Percentiles rank a stretch among this genome's conserved stretches.
Evolutionary conservation across 805 yeast species (phyloP).

Genomic region (Zygosaccharomyces rouxii): DNA sequence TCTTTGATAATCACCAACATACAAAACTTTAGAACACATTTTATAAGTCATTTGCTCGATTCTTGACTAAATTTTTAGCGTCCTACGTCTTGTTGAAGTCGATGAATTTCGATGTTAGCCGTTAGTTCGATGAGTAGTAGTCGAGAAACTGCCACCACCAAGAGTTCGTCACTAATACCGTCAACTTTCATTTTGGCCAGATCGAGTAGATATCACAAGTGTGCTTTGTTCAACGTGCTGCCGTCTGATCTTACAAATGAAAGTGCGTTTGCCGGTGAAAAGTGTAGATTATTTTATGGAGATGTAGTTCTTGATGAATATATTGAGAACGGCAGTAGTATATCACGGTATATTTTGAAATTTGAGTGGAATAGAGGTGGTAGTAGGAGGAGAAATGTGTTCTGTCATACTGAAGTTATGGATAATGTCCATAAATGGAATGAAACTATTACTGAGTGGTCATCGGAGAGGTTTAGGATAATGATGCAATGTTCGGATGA

Average conservation of each 20-base stretch:
- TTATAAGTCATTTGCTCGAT: no score
- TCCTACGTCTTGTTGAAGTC: not conserved
- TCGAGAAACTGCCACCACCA: not conserved
- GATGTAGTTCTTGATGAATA: conserved; percentile 20
- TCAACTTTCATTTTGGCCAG: conserved; percentile 2
- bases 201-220: conserved; percentile 12
- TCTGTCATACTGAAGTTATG: conserved; percentile 22
- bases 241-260: conserved; percentile 17
- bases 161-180: not conserved
- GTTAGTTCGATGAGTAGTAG: conserved; percentile 9
- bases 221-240: conserved; percentile 18
- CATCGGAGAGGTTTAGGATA: conserved; percentile 14
- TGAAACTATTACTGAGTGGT: conserved; percentile 17
- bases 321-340: conserved; percentile 10
- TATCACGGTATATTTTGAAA: conserved; percentile 19
- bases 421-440: conserved; percentile 17
- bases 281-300: conserved; percentile 20
- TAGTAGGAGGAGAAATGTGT: conserved; percentile 7
- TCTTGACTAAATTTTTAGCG: not conserved
- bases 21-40: no score
- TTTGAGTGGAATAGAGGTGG: conserved; percentile 16
- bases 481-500: conserved; percentile 21
- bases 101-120: conserved; percentile 10
- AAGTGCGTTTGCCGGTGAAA: conserved; percentile 5
- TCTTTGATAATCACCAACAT: not conserved